These are phyloP conservation scores for Fusarium tricinctum DNA, from an alignment of 2,329 filamentous ascomycete species.

Conservation along the genomic window DNA sequence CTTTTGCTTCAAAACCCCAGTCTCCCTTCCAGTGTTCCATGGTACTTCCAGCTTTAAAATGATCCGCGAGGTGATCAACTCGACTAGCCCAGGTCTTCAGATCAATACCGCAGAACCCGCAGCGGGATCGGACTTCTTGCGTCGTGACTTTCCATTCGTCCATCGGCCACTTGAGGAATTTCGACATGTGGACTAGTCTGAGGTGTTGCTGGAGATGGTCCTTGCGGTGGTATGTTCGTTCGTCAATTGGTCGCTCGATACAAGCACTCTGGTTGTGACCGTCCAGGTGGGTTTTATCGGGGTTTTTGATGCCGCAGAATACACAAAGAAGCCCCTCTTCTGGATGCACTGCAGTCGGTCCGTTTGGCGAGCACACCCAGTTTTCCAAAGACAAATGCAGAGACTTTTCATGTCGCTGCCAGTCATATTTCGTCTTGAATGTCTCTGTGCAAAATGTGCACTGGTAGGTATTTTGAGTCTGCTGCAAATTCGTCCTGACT, in stretches of 20 bases:
- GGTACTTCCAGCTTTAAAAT: constrained; percentile 58
- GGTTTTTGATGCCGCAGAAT: constrained; percentile 56
- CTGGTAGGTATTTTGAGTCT: constrained; percentile 52
- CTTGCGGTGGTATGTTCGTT: constrained; percentile 61
- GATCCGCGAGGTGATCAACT: constrained; percentile 57
- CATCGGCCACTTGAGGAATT: constrained; percentile 51
- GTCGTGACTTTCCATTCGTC: constrained; percentile 57
- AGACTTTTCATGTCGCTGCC: constrained; percentile 66
- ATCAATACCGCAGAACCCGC: constrained; percentile 58
- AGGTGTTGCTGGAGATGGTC: constrained; percentile 61
- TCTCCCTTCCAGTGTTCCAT: constrained; percentile 62
- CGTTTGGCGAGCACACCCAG: constrained; percentile 60
- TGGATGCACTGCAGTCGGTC: constrained; percentile 55
- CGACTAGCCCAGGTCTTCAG: constrained; percentile 57
- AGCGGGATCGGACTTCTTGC: constrained; percentile 56
- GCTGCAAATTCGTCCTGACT: constrained; percentile 27
- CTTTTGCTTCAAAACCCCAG: constrained; percentile 58
- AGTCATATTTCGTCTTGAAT: constrained; percentile 62
- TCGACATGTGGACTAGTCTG: constrained; percentile 57
- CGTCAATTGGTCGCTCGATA: constrained; percentile 51
- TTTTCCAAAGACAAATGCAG: constrained; percentile 61
- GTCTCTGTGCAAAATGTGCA: constrained; percentile 63
- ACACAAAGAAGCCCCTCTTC: constrained; percentile 51
- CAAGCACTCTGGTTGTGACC: constrained; percentile 60
- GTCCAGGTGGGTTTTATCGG: constrained; percentile 54